These are phyloP conservation scores for Chaetothyriales sp. DNA, from an alignment of 2,329 filamentous ascomycete genomes.

Conservation along the genomic window DNA sequence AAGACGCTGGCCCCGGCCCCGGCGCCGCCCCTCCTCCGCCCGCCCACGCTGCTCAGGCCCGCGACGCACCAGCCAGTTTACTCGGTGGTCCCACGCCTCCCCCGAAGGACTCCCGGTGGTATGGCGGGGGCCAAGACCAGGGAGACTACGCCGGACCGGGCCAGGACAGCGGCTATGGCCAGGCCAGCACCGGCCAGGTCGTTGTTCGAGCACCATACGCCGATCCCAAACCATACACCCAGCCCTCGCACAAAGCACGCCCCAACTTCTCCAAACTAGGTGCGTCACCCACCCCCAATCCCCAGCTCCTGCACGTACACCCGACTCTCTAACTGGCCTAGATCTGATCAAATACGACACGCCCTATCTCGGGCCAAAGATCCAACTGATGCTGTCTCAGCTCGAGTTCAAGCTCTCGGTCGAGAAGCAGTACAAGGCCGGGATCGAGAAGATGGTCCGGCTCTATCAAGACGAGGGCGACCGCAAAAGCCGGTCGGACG, in stretches of 20 bases:
- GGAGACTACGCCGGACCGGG: conserved; percentile 47
- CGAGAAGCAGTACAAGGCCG: conserved; percentile 96
- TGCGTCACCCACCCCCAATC: conserved; percentile 41
- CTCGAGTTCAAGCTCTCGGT: conserved; percentile 98
- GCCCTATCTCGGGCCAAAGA: conserved; percentile 83
- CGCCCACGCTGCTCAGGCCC: conserved; percentile 28
- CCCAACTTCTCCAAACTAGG: conserved; percentile 95
- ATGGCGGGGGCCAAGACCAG: conserved; percentile 34
- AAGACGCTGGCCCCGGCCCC: conserved; percentile 33
- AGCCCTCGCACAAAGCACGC: conserved; percentile 54
- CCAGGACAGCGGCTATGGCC: conserved; percentile 36
- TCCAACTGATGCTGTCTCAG: conserved; percentile 97
- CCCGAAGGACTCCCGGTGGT: conserved; percentile 49
- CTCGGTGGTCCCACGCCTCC: conserved; percentile 48
- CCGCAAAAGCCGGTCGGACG: conserved; percentile 85
- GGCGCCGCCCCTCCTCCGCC: conserved; percentile 37
- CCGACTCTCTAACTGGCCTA: conserved; percentile 25
- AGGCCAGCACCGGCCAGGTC: conserved; percentile 57
- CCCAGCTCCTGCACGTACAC: neutral
- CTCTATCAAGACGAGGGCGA: conserved; percentile 96
- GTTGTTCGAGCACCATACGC: conserved; percentile 67
- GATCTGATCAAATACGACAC: conserved; percentile 99
- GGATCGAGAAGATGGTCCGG: conserved; percentile 98
- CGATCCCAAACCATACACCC: conserved; percentile 48
- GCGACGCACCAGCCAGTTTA: conserved; percentile 20